Conservation (phyloP, 352 stramenopile genomes). For the Pythium dissotocum region DNA sequence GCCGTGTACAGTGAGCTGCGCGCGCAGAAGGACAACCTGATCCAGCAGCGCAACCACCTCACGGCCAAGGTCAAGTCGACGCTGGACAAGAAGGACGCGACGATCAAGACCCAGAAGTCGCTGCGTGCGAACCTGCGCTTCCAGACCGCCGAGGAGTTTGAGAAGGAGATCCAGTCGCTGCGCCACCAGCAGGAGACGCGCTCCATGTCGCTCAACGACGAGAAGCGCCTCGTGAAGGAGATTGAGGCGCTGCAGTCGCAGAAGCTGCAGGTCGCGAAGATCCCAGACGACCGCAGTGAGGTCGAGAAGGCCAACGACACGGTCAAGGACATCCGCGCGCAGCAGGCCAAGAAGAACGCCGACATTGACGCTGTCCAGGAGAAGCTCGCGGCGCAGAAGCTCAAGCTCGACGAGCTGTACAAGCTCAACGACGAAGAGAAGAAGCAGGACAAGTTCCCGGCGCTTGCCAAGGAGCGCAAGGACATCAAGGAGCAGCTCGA, state of each 20-base stretch:
- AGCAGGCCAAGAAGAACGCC: conserved; percentile 91
- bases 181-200: conserved; percentile 93
- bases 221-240: conserved; percentile 98
- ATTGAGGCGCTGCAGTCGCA: conserved; percentile 91
- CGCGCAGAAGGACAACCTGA: conserved; percentile 84
- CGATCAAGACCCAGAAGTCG: conserved; percentile 68
- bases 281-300: conserved; percentile 79
- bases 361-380: conserved; percentile 94
- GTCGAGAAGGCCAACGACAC: conserved; percentile 82
- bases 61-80: conserved; percentile 80
- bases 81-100: conserved; percentile 82
- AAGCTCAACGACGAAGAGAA: conserved; percentile 90
- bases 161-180: conserved; percentile 89
- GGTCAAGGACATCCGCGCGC: conserved; percentile 73
- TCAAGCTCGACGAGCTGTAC: conserved; percentile 88
- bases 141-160: conserved; percentile 87
- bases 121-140: conserved; percentile 84
- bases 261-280: conserved; percentile 87
- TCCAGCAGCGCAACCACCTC: conserved; percentile 80
- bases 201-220: conserved; percentile 95
- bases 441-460: conserved; percentile 82
- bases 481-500: conserved; percentile 92
- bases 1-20: conserved; percentile 78
- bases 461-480: conserved; percentile 84
- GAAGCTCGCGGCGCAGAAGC: conserved; percentile 90